Evolutionary conservation across 306 rosid genomes (phyloP).

Genomic region (Spatholobus suberectus): DNA sequence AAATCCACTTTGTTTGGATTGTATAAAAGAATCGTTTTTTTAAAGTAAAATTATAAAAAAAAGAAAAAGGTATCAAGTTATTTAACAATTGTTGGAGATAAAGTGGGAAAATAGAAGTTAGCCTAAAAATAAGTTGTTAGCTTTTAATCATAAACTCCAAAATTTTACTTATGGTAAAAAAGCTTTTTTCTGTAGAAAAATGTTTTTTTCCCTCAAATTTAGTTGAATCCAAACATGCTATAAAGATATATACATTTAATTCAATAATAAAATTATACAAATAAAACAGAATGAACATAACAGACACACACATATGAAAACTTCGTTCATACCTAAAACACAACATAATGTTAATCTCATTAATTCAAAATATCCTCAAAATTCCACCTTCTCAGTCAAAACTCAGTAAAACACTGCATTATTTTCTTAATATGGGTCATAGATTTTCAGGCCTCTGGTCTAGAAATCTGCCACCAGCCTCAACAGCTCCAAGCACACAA

Average conservation of each 20-base stretch:
- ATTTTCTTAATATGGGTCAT: not conserved
- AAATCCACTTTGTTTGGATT: not conserved
- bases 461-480: not conserved
- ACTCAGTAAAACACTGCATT: not conserved
- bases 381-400: not conserved
- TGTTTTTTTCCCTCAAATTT: not conserved
- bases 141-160: not conserved
- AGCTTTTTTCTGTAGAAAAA: no score
- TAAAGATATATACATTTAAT: not conserved
- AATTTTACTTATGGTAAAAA: not conserved
- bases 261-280: not conserved
- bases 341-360: not conserved
- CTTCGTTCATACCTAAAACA: not conserved
- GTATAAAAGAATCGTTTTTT: no score
- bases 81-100: not conserved
- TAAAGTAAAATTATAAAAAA: no score
- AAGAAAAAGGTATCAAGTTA: not conserved
- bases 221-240: not conserved
- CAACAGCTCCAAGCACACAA: not conserved
- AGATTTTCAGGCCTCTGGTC: slow-evolving; percentile 10
- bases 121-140: not conserved
- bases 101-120: not conserved
- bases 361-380: not conserved
- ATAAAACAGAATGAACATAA: not conserved
- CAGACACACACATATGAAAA: not conserved